phyloP scores from a whole-genome alignment of 495 filamentous ascomycete genomes.

The Talaromyces nanjingensis region DNA sequence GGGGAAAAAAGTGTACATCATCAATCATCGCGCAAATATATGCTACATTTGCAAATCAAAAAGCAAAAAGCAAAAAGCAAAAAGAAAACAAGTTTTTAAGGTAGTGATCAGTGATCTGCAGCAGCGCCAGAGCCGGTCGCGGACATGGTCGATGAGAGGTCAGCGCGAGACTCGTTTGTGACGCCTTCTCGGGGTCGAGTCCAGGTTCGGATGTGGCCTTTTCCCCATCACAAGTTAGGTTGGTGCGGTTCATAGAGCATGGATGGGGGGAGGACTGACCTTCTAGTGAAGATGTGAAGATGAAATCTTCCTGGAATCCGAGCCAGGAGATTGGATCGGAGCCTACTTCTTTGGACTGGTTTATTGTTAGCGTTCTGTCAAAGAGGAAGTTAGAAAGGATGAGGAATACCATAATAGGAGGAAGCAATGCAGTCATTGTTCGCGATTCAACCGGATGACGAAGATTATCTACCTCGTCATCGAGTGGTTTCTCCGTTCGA shows the following conservation, averaged over 20 bases:
- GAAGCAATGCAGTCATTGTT: slow-evolving; percentile 73
- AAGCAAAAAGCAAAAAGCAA: not conserved
- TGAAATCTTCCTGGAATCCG: slow-evolving; percentile 81
- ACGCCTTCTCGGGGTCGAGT: slow-evolving; percentile 63
- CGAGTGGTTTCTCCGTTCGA: slow-evolving; percentile 48
- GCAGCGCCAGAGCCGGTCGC: slow-evolving; percentile 2
- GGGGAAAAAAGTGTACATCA: not conserved
- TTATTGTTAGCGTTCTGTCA: slow-evolving; percentile 11
- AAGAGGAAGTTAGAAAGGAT: not conserved
- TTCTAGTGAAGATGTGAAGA: slow-evolving; percentile 83
- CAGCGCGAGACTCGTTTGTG: slow-evolving; percentile 15
- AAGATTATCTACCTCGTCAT: slow-evolving; percentile 43
- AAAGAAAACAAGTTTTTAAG: not conserved
- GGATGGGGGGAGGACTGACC: slow-evolving; percentile 45
- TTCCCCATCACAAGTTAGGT: slow-evolving; percentile 1
- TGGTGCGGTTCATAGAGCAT: no score
- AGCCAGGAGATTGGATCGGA: slow-evolving; percentile 83
- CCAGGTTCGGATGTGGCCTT: slow-evolving; percentile 88
- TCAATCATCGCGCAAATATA: not conserved
- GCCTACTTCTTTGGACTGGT: slow-evolving; percentile 75
- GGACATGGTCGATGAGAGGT: not conserved
- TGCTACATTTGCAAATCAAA: not conserved
- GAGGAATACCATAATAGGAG: slow-evolving; percentile 76
- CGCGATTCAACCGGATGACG: slow-evolving; percentile 77
- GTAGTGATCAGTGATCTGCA: not conserved